Evolutionary conservation across 495 filamentous ascomycete species (phyloP), one percentile per base, ranked within the genome.

Genomic region (Aspergillus incahuasiensis): DNA sequence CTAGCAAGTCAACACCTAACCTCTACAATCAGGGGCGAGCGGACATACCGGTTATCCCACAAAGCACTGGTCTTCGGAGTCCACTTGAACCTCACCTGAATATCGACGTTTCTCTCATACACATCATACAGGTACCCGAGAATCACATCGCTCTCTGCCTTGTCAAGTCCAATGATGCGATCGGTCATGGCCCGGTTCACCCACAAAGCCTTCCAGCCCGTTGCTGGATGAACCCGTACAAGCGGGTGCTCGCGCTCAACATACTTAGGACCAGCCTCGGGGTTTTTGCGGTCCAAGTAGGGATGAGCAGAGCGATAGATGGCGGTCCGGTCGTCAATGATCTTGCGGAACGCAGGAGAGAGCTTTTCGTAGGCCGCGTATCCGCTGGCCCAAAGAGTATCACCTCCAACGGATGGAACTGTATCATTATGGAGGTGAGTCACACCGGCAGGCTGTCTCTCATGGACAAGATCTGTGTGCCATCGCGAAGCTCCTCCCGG

Each of bases 361-460:
- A 89, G 76, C 66, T 88, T 88, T 68, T 86, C 83, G 65, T 90
- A 90, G 4, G 85, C 85, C 11, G 78, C 69, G 58, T 88, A 88
- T 2, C 84, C 86, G 56, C 77, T 83, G 0, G 86, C 82, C 85
- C 86, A 90, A 3, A 90, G 77, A 3, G 86, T 88, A 61, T 90
- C 86, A 7, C 86, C 86, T 4, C 86, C 86, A 1, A 83, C 58
- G 0, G 74, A 76, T 0, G 86, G 86, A 5, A 90, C 72, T 0
- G 84, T 86, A 39, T 74, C 84, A 54, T 86, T 86, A 68, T 87
- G 83, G 11, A 88, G 72, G 60, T 86, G 83, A 0, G 85, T 89
- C 45, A 87, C 80, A 5, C 84, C 86, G 1, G 86, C 85, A 4
- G 86, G 86, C 56, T 89, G 84, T 38, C 74, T 71, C 63, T 89